Evolutionary conservation across 352 stramenopile species (phyloP).

Genomic region (Pythium scleroteichum): DNA sequence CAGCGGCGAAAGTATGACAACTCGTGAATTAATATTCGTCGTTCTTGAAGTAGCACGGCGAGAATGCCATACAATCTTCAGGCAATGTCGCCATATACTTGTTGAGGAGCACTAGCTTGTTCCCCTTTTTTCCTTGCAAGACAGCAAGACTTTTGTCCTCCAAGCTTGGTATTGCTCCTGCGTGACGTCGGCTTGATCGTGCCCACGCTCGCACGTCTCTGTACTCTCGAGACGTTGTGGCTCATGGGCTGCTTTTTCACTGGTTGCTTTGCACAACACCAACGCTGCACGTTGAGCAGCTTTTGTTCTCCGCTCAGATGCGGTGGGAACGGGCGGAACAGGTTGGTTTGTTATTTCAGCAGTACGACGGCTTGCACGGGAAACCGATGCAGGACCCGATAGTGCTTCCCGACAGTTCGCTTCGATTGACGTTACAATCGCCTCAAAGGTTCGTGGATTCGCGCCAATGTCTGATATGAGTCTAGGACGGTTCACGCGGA

Average conservation of each 20-base stretch:
- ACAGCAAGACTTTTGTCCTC: conserved; percentile 9
- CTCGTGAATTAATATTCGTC: too few relatives aligned
- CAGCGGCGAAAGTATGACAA: neutral
- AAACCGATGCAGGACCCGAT: neutral
- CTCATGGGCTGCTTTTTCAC: neutral
- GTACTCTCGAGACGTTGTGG: neutral
- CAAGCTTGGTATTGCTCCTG: conserved; percentile 23
- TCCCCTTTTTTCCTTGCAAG: too few relatives aligned
- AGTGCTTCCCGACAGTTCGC: conserved; percentile 25
- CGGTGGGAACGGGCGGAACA: neutral
- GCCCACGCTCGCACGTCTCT: neutral
- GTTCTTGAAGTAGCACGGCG: too few relatives aligned
- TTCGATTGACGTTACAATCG: conserved; percentile 72
- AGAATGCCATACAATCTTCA: too few relatives aligned
- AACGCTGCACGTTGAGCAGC: conserved; percentile 23
- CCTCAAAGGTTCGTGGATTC: conserved; percentile 59
- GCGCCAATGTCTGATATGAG: conserved; percentile 62
- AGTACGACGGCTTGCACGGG: neutral
- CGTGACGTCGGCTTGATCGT: neutral
- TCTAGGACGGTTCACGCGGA: conserved; percentile 59
- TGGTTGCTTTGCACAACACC: conserved; percentile 17
- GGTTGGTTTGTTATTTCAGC: neutral
- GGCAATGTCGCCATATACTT: too few relatives aligned
- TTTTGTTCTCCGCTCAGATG: conserved; percentile 18
- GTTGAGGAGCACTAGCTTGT: too few relatives aligned